Conservation (phyloP, 805 yeast species). For the Schizosaccharomyces japonicus region DNA sequence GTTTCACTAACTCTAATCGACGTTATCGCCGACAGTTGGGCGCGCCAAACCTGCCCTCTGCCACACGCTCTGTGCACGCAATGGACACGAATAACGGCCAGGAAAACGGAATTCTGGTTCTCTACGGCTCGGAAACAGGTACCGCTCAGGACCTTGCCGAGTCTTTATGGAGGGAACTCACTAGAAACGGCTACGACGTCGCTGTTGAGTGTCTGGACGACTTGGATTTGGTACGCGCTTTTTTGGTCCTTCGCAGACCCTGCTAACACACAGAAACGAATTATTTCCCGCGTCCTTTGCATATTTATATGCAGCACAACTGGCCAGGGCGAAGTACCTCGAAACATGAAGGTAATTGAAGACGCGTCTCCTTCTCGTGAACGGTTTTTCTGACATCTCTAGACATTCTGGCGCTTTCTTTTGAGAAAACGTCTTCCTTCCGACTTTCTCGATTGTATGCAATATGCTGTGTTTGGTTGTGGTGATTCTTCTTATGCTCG, state of each 20-base stretch:
- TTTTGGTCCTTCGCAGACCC: not conserved
- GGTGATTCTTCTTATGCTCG: slow-evolving; percentile 86
- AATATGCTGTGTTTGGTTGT: slow-evolving; percentile 57
- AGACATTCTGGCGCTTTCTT: slow-evolving; percentile 40
- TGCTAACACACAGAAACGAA: not conserved
- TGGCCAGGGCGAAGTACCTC: slow-evolving; percentile 14
- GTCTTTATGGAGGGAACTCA: not conserved
- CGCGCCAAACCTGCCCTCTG: too few species aligned
- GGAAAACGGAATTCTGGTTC: too few species aligned
- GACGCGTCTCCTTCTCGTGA: not conserved
- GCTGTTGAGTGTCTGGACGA: not conserved
- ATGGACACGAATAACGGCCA: too few species aligned
- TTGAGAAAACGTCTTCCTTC: slow-evolving; percentile 40
- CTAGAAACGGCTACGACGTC: not conserved
- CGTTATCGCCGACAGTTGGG: too few species aligned
- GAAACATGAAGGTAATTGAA: not conserved
- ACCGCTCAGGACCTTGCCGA: slow-evolving; percentile 5
- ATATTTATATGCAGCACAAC: slow-evolving; percentile 17
- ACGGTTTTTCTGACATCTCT: not conserved
- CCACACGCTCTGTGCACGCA: slow-evolving; percentile 3
- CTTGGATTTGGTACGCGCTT: not conserved
- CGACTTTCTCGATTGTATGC: slow-evolving; percentile 35
- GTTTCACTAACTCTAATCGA: too few species aligned
- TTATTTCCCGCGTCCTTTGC: slow-evolving; percentile 12
- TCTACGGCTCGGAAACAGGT: slow-evolving; percentile 4